Evolutionary conservation across 345 rosid genomes (phyloP), one percentile per base, ranked within the genome.

Genomic region (Ceriops tagal): DNA sequence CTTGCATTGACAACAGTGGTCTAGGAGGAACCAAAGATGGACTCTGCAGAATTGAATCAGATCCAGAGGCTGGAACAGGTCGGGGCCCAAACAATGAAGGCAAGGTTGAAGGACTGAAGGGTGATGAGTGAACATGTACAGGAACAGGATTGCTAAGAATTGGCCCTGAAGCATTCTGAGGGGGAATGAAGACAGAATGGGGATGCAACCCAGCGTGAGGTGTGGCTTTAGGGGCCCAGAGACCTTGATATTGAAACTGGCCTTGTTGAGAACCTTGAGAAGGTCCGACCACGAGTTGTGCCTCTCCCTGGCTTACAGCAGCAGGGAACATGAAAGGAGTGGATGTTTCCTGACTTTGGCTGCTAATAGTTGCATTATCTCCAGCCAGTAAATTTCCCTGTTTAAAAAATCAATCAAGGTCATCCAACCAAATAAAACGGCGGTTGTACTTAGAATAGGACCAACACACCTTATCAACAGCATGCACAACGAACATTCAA

Each of bases 301-400:
- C 75, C 10, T 71, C 72, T 78, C 69, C 82, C 47, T 66, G 83
- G 58, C 76, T 77, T 62, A 75, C 67, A 62, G 61, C 60, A 67
- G 31, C 59, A 53, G 67, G 59, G 34, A 55, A 61, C 65, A 63
- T 19, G 64, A n/a, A 58, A 26, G 79, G 75, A 49, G 71, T 59
- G 65, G 81, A 63, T 51, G 79, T 64, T 11, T 24, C 70, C 57
- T 66, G 72, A 55, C 47, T 78, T 73, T 84, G 86, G 62, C 75
- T 69, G 62, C 43, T 72, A 73, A 35, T 71, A 61, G 68, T 67
- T 63, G 73, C 72, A 76, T 75, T 73, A 53, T 80, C 87, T 53
- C 80, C 88, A 19, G 87, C 43, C 1, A 28, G 51, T 68, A 82
- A 67, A 80, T 86, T 92, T 72, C 78, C 97, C 99, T 92, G 37